phyloP scores from a whole-genome alignment of 2,329 filamentous ascomycete species.

The Onygenales sp. region DNA sequence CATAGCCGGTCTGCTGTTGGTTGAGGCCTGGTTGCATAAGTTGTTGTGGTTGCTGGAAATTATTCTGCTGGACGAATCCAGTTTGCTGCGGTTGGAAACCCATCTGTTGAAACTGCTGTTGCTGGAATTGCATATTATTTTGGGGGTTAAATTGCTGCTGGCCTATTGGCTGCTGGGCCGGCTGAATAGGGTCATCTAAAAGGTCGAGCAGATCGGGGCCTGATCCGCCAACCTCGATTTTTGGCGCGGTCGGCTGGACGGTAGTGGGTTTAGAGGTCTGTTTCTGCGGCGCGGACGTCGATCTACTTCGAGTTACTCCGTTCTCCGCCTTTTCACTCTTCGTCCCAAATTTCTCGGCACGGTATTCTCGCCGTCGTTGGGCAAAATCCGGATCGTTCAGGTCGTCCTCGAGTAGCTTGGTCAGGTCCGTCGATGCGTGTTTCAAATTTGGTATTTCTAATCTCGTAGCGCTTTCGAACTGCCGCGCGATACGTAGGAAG shows the following conservation, averaged over 20 bases:
- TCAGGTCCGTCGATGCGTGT: slow-evolving; percentile 87
- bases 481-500: slow-evolving; percentile 75
- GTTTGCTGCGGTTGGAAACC: slow-evolving; percentile 25
- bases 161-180: slow-evolving; percentile 59
- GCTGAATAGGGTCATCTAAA: slow-evolving; percentile 76
- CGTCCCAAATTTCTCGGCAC: slow-evolving; percentile 74
- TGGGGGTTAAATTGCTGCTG: slow-evolving; percentile 23
- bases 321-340: slow-evolving; percentile 33
- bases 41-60: slow-evolving; percentile 14
- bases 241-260: slow-evolving; percentile 18
- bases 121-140: slow-evolving; percentile 19
- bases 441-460: slow-evolving; percentile 95
- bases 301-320: slow-evolving; percentile 14
- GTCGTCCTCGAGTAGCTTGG: slow-evolving; percentile 86
- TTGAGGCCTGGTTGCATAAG: slow-evolving; percentile 9
- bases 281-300: slow-evolving; percentile 21
- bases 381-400: slow-evolving; percentile 93
- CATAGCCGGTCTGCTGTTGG: slow-evolving; percentile 17
- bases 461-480: slow-evolving; percentile 82
- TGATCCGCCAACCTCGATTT: slow-evolving; percentile 26
- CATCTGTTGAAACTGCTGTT: slow-evolving; percentile 20
- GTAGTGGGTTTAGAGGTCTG: slow-evolving; percentile 11
- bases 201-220: slow-evolving; percentile 79
- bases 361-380: slow-evolving; percentile 79
- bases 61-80: slow-evolving; percentile 1